Evolutionary conservation across 805 yeast genomes (phyloP).

Genomic region (Wickerhamiella kurtzmanii): DNA sequence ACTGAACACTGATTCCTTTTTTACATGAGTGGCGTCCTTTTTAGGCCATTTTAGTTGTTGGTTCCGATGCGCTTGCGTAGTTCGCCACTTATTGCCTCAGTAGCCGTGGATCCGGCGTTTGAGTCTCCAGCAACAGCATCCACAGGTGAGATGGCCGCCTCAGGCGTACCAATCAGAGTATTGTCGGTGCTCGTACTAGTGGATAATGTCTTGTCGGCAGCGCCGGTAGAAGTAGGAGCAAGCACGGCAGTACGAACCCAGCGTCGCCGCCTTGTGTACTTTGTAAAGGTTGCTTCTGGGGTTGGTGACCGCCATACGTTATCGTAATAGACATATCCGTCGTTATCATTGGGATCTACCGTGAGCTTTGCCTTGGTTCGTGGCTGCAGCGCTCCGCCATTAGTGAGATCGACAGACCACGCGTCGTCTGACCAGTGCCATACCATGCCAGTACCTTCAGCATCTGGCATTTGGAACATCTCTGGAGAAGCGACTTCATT

Average conservation of each 20-base stretch:
- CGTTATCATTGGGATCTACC: conserved; percentile 52
- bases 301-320: conserved; percentile 90
- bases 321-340: conserved; percentile 79
- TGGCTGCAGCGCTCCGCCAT: conserved; percentile 67
- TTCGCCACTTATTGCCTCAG: neutral
- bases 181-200: too few relatives aligned
- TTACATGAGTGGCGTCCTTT: too few relatives aligned
- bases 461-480: conserved; percentile 65
- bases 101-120: neutral
- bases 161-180: neutral
- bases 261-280: conserved; percentile 85
- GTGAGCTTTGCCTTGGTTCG: conserved; percentile 33
- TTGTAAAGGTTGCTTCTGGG: conserved; percentile 74
- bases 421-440: conserved; percentile 95
- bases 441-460: conserved; percentile 50
- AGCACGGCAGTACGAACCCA: conserved; percentile 94
- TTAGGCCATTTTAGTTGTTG: too few relatives aligned
- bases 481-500: conserved; percentile 74
- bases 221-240: conserved; percentile 27
- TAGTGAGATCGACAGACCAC: conserved; percentile 83
- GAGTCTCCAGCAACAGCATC: too few relatives aligned
- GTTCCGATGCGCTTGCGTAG: neutral
- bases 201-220: too few relatives aligned
- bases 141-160: neutral
- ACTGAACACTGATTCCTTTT: neutral